These are phyloP conservation scores for Hymenoscyphus repandus DNA, from an alignment of 2,329 filamentous ascomycete genomes.

Conservation along the genomic window DNA sequence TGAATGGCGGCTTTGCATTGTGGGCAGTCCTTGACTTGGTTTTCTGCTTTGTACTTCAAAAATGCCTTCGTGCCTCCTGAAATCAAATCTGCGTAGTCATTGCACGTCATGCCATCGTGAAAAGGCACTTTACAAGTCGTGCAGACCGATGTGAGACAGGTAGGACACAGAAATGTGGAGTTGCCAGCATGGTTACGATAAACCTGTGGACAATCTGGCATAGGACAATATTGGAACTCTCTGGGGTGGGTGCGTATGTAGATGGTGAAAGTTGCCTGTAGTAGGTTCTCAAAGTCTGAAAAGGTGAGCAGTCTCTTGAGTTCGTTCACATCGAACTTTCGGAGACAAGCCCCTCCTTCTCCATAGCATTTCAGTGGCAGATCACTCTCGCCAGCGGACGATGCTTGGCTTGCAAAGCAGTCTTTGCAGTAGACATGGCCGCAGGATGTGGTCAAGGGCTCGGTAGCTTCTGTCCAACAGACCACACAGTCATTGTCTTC, in stretches of 20 bases:
- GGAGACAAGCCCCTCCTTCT: slow-evolving; percentile 2
- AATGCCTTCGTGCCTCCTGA: slow-evolving; percentile 8
- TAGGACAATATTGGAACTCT: slow-evolving; percentile 10
- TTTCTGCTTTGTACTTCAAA: slow-evolving; percentile 28
- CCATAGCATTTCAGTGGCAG: slow-evolving; percentile 9
- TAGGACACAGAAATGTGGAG: slow-evolving; percentile 8
- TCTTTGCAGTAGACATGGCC: slow-evolving; percentile 38
- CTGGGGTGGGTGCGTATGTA: slow-evolving; percentile 11
- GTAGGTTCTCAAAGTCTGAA: slow-evolving; percentile 10
- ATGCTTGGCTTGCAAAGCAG: slow-evolving; percentile 37
- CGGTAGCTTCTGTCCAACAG: slow-evolving; percentile 36
- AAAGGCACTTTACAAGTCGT: slow-evolving; percentile 10
- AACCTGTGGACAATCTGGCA: slow-evolving; percentile 10
- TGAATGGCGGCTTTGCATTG: slow-evolving; percentile 25
- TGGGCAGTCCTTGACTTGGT: slow-evolving; percentile 38
- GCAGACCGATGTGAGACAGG: slow-evolving; percentile 14
- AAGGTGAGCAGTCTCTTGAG: slow-evolving; percentile 7
- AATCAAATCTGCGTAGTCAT: slow-evolving; percentile 13
- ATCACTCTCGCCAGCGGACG: slow-evolving; percentile 21
- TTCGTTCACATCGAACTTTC: slow-evolving; percentile 10
- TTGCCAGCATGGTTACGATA: neutral
- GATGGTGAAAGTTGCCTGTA: slow-evolving; percentile 7
- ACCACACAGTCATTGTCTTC: slow-evolving; percentile 28
- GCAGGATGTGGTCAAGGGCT: slow-evolving; percentile 34
- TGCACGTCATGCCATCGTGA: slow-evolving; percentile 15